A percentile compares a stretch with the other conserved stretches of the same genome.
phyloP scores from a whole-genome alignment of 345 rosid genomes.

The Salix koriyanagi region DNA sequence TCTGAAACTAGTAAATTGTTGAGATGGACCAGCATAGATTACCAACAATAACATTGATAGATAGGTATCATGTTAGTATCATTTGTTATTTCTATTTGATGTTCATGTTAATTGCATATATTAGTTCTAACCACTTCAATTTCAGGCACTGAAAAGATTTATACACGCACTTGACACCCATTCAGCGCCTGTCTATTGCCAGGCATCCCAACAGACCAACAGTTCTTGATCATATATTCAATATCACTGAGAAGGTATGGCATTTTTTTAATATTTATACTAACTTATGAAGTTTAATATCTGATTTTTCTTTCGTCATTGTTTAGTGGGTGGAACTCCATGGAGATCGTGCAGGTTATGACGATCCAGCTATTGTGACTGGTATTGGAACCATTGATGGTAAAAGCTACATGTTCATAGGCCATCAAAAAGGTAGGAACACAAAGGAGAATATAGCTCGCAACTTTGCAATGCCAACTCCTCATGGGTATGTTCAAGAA shows the following conservation, averaged over 20 bases:
- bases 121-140: neutral
- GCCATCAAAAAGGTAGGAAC: slow-evolving; percentile 99
- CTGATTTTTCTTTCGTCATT: slow-evolving; percentile 8
- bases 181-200: slow-evolving; percentile 88
- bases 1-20: no score
- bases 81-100: neutral
- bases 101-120: no score
- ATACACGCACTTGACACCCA: slow-evolving; percentile 73
- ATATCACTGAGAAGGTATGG: slow-evolving; percentile 76
- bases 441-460: slow-evolving; percentile 91
- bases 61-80: no score
- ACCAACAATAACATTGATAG: no score
- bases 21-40: no score
- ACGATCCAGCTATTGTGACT: slow-evolving; percentile 94
- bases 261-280: slow-evolving; percentile 3
- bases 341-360: slow-evolving; percentile 96
- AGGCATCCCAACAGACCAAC: slow-evolving; percentile 97
- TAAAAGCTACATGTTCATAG: slow-evolving; percentile 77
- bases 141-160: slow-evolving; percentile 78
- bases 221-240: slow-evolving; percentile 86
- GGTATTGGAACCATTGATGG: slow-evolving; percentile 95
- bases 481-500: slow-evolving; percentile 72
- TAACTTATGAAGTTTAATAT: neutral
- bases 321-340: slow-evolving; percentile 93
- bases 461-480: slow-evolving; percentile 99